Conservation (phyloP, 495 filamentous ascomycete species). For the Glutinoglossum americanum region DNA sequence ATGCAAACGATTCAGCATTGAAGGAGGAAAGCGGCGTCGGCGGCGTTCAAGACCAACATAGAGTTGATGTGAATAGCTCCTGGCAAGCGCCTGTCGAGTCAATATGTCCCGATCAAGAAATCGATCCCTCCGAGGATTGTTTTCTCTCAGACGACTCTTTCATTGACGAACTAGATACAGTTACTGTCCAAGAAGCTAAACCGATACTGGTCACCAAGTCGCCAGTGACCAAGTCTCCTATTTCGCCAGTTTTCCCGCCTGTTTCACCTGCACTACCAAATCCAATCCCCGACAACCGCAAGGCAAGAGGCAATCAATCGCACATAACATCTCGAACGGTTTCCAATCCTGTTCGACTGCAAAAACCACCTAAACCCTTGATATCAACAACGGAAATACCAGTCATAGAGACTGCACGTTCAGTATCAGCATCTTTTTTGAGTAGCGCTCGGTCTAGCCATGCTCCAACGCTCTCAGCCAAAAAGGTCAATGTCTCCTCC, state of each 20-base stretch:
- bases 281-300: not conserved
- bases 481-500: slow-evolving; percentile 63
- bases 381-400: not conserved
- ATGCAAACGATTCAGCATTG: not conserved
- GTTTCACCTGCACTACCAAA: slow-evolving; percentile 11
- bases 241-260: slow-evolving; percentile 38
- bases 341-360: not conserved
- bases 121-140: slow-evolving; percentile 27
- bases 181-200: slow-evolving; percentile 63
- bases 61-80: not conserved
- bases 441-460: slow-evolving; percentile 2
- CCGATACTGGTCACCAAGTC: slow-evolving; percentile 67
- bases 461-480: slow-evolving; percentile 26
- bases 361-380: not conserved
- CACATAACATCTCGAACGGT: not conserved
- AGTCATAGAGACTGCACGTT: not conserved
- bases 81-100: not conserved
- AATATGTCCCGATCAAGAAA: slow-evolving; percentile 24
- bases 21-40: not conserved
- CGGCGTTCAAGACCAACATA: not conserved
- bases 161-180: slow-evolving; percentile 71
- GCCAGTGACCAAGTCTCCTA: slow-evolving; percentile 69
- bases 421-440: not conserved
- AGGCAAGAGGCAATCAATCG: not conserved
- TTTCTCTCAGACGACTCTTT: slow-evolving; percentile 67